Conservation (phyloP, 2,329 filamentous ascomycete genomes). For the Verticillium longisporum region DNA sequence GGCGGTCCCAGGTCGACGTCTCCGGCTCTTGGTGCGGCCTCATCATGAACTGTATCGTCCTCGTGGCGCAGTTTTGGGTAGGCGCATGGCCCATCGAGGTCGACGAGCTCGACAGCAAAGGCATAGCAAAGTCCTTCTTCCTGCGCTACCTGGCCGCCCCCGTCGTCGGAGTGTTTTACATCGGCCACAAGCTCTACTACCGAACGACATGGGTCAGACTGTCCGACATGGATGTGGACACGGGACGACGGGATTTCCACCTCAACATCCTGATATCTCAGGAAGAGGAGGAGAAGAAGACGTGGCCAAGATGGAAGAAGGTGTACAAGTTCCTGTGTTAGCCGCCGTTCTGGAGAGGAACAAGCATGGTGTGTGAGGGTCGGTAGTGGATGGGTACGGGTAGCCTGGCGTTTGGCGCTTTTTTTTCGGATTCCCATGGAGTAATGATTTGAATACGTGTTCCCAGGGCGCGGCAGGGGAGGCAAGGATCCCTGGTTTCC, state of each 20-base stretch:
- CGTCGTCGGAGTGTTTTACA: slow-evolving; percentile 60
- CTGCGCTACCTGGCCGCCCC: slow-evolving; percentile 64
- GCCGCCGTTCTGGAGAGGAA: not conserved
- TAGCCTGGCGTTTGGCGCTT: not conserved
- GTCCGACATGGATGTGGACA: slow-evolving; percentile 78
- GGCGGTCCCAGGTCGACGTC: slow-evolving; percentile 71
- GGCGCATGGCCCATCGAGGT: slow-evolving; percentile 69
- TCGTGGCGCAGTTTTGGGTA: slow-evolving; percentile 83
- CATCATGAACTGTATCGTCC: slow-evolving; percentile 65
- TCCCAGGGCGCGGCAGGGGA: no score
- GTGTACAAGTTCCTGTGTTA: slow-evolving; percentile 68
- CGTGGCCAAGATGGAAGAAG: slow-evolving; percentile 73
- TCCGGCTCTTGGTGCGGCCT: slow-evolving; percentile 77
- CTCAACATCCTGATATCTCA: slow-evolving; percentile 70
- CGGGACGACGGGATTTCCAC: slow-evolving; percentile 80
- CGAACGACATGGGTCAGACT: slow-evolving; percentile 60
- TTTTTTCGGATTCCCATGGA: not conserved
- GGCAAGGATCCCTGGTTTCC: no score
- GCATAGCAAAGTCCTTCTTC: slow-evolving; percentile 63
- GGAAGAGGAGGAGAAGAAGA: slow-evolving; percentile 65
- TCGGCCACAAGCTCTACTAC: slow-evolving; percentile 70
- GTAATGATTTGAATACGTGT: no score
- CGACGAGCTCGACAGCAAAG: slow-evolving; percentile 28
- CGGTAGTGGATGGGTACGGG: not conserved
- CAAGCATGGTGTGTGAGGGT: not conserved